Evolutionary conservation across 768 basidiomycete genomes (phyloP).

Genomic region (Sarcomyxa edulis): DNA sequence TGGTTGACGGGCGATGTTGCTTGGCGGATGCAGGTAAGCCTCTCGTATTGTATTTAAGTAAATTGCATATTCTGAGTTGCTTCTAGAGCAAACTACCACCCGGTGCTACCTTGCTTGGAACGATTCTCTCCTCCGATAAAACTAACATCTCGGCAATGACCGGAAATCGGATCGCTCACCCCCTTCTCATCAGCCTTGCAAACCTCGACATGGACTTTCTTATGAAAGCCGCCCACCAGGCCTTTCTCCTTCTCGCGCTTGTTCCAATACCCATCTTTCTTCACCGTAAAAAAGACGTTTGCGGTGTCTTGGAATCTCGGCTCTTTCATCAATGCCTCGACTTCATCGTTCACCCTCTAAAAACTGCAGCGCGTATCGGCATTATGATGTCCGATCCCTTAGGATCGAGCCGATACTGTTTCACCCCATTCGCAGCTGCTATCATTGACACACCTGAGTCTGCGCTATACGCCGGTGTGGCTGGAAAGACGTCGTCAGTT

Average conservation of each 20-base stretch:
- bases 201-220: slow-evolving; percentile 11
- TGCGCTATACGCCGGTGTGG: slow-evolving; percentile 8
- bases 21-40: slow-evolving; percentile 15
- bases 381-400: slow-evolving; percentile 14
- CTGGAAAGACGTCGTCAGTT: slow-evolving; percentile 13
- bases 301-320: slow-evolving; percentile 9
- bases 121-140: slow-evolving; percentile 14
- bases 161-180: slow-evolving; percentile 10
- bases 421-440: slow-evolving; percentile 11
- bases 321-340: slow-evolving; percentile 14
- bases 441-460: slow-evolving; percentile 17
- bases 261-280: slow-evolving; percentile 17
- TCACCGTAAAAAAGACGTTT: slow-evolving; percentile 7
- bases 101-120: slow-evolving; percentile 14
- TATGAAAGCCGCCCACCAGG: slow-evolving; percentile 12
- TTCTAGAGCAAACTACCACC: slow-evolving; percentile 10
- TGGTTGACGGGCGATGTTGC: slow-evolving; percentile 16
- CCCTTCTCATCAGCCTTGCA: slow-evolving; percentile 9
- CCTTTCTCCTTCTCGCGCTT: slow-evolving; percentile 13
- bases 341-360: slow-evolving; percentile 11
- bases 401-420: slow-evolving; percentile 13
- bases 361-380: slow-evolving; percentile 11
- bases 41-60: neutral
- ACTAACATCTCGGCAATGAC: slow-evolving; percentile 13
- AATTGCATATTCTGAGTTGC: neutral